Evolutionary conservation across 1,139 yeast genomes (phyloP).

Genomic region (Blastobotrys apis): DNA sequence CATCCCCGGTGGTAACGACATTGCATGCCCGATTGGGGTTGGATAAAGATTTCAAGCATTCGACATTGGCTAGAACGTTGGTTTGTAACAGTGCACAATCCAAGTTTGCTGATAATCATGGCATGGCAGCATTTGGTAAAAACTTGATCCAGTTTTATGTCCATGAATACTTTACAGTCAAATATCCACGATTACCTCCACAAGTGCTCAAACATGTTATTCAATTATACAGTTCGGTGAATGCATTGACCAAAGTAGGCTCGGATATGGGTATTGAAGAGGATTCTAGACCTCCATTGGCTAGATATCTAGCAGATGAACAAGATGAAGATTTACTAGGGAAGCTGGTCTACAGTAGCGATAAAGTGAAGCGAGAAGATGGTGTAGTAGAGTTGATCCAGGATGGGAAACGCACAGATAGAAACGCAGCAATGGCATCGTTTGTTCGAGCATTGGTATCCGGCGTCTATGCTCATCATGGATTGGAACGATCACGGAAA

Average conservation of each 20-base stretch:
- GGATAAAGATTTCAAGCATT: constrained; percentile 44
- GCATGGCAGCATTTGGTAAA: constrained; percentile 78
- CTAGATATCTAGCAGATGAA: constrained; percentile 66
- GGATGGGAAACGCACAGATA: constrained; percentile 35
- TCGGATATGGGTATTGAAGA: constrained; percentile 81
- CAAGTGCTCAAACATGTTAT: constrained; percentile 70
- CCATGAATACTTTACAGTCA: constrained; percentile 64
- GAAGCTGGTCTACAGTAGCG: constrained; percentile 32
- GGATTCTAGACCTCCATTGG: constrained; percentile 60
- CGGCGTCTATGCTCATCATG: constrained; percentile 43
- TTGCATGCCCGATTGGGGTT: constrained; percentile 67
- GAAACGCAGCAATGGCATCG: constrained; percentile 42
- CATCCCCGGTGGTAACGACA: constrained; percentile 71
- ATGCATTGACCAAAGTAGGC: constrained; percentile 61
- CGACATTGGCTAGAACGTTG: constrained; percentile 77
- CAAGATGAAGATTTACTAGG: constrained; percentile 46
- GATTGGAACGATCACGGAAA: constrained; percentile 54
- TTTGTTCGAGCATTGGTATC: constrained; percentile 50
- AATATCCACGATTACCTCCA: constrained; percentile 87
- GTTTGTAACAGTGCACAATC: constrained; percentile 46
- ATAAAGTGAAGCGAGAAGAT: constrained; percentile 33
- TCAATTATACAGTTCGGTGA: constrained; percentile 65
- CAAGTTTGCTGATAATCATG: constrained; percentile 65
- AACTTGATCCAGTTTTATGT: constrained; percentile 71
- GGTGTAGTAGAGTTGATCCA: constrained; percentile 40